Evolutionary conservation across 768 basidiomycete species (phyloP).

Genomic region (Trametes cinnabarina): DNA sequence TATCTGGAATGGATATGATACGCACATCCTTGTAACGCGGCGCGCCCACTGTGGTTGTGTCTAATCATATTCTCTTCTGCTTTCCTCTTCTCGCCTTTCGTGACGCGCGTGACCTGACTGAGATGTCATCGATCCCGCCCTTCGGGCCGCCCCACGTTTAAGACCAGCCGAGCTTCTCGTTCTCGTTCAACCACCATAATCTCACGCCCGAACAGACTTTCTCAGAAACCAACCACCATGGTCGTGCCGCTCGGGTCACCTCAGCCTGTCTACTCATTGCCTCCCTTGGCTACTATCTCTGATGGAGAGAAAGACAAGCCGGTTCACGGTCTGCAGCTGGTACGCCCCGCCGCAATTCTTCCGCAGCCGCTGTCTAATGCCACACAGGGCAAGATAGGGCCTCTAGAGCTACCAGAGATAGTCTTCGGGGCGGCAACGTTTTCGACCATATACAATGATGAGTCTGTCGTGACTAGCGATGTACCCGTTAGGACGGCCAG

Average conservation of each 20-base stretch:
- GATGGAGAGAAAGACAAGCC: slow-evolving; percentile 44
- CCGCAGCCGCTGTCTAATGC: background rate
- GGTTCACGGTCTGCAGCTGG: slow-evolving; percentile 33
- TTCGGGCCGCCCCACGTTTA: background rate
- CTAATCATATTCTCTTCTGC: slow-evolving; percentile 1
- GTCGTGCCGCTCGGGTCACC: slow-evolving; percentile 40
- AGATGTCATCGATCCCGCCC: slow-evolving; percentile 3
- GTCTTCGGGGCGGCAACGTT: slow-evolving; percentile 75
- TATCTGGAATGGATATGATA: background rate
- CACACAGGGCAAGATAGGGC: slow-evolving; percentile 36
- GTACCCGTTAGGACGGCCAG: slow-evolving; percentile 65
- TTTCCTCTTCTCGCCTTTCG: background rate
- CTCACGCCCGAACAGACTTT: background rate
- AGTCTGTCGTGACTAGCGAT: slow-evolving; percentile 53
- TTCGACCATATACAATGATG: slow-evolving; percentile 63
- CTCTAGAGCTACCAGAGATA: slow-evolving; percentile 42
- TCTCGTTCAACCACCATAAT: background rate
- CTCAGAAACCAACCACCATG: slow-evolving; percentile 29
- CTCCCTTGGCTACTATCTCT: slow-evolving; percentile 39
- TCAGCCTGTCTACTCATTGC: slow-evolving; percentile 40
- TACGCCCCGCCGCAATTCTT: slow-evolving; percentile 21
- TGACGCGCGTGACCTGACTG: slow-evolving; percentile 11
- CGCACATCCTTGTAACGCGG: slow-evolving; percentile 5
- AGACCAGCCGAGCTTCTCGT: background rate
- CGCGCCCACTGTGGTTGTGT: background rate